Percentiles rank a stretch among this genome's conserved stretches.
These are phyloP conservation scores for Cytospora piceae DNA, from an alignment of 2,329 filamentous ascomycete genomes.

Conservation along the genomic window DNA sequence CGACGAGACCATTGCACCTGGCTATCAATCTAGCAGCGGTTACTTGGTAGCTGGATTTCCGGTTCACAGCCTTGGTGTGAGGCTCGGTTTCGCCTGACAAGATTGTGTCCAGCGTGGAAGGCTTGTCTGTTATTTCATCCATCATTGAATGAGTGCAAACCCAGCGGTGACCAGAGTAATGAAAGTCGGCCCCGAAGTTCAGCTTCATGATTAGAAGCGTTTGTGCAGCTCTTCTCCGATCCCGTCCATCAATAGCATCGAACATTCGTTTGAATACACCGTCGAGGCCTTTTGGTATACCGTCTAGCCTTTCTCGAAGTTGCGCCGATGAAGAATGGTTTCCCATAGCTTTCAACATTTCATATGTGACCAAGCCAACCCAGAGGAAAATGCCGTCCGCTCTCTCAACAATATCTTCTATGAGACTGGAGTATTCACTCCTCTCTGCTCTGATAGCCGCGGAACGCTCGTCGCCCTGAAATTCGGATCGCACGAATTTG, in stretches of 20 bases:
- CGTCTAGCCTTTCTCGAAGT: neutral
- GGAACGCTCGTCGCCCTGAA: conserved; percentile 5
- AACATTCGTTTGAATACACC: conserved; percentile 7
- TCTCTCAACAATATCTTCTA: neutral
- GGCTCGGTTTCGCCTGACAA: neutral
- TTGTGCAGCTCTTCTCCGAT: conserved; percentile 5
- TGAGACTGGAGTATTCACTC: neutral
- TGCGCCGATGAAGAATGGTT: conserved; percentile 7
- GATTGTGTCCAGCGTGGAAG: neutral
- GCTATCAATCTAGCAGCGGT: neutral
- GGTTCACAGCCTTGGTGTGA: neutral
- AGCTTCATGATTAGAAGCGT: conserved; percentile 13
- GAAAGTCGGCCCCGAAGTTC: too few species aligned
- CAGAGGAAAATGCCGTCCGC: conserved; percentile 16
- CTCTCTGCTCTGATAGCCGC: neutral
- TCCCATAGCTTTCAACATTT: conserved; percentile 10
- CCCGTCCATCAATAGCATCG: neutral
- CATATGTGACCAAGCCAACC: conserved; percentile 2
- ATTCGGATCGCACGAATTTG: neutral
- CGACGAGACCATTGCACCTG: conserved; percentile 12
- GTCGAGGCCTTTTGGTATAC: neutral
- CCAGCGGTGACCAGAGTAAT: too few species aligned
- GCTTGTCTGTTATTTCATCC: conserved; percentile 5
- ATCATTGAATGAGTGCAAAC: neutral
- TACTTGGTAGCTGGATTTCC: neutral